Base-by-base conservation (phyloP, 2,329 filamentous ascomycete species). In the Rosellinia necatrix region DNA sequence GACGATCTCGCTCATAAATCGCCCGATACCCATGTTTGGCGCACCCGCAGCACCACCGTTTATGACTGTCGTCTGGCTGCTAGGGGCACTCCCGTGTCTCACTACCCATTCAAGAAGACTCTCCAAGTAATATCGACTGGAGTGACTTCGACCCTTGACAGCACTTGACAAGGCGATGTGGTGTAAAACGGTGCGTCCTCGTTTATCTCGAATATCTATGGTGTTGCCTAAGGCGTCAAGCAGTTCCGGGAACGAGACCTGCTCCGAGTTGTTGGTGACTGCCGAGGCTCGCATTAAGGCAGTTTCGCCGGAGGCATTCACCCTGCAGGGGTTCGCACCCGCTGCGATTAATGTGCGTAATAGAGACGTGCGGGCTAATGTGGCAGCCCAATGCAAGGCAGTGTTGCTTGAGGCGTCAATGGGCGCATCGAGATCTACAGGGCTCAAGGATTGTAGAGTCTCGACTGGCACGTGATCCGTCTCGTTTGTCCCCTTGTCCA, bases 1-100 rank as follows among this genome's bases (percentile, higher is more conserved):
- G 58, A 99, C 93, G 72, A 99, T 96, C 70, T 97, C 92, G 44
- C 89, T 91, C 84, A 99, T 96, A 75, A 99, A 99, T 32, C 91
- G 87, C 25, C 91, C 92, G 49, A 99, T 82, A 21, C 89, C 91
- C 74, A 97, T 96, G 60, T 83, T 90, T 51, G 84, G 89, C 37
- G 65, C 75, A 4, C 72, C 70, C 1, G 72, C 68, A 41, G 69
- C 35, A 25, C 40, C 72, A 29, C 70, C 64, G 44, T 73, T 69
- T 43, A 64, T 62, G 19, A 55, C 64, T 40, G 63, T 65, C 40
- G 68, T 70, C 64, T 82, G 82, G 65, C 78, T 83, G 61, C 76
- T 83, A 21, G 83, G 79, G 4, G 79, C 80, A 53, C 87, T 88
- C 4, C 89, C 89, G 71, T 96, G 91, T 30, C 92, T 87, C 2